phyloP scores from a whole-genome alignment of 2,329 filamentous ascomycete genomes.

The Botrytis paeoniae region DNA sequence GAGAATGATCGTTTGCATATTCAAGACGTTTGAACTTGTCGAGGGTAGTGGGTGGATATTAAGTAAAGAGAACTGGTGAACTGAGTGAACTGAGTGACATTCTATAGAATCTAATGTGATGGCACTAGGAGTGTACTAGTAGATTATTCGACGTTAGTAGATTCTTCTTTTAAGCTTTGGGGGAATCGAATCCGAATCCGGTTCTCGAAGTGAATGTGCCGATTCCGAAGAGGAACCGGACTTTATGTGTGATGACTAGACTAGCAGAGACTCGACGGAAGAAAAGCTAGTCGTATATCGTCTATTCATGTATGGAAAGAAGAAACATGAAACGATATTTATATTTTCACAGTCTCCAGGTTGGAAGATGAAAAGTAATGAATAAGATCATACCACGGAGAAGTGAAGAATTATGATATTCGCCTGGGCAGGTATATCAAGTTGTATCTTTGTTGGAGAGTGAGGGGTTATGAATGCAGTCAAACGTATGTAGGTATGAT shows the following conservation, averaged over 20 bases:
- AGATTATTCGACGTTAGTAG: neutral
- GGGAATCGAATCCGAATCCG: neutral
- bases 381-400: neutral
- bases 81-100: neutral
- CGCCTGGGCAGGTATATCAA: neutral
- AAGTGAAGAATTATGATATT: neutral
- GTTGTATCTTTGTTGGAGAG: neutral
- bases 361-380: neutral
- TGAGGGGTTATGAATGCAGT: neutral
- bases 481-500: neutral
- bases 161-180: neutral
- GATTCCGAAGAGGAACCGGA: neutral
- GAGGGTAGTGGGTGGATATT: neutral
- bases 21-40: neutral
- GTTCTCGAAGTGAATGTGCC: neutral
- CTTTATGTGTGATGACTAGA: neutral
- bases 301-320: neutral
- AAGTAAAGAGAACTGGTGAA: neutral
- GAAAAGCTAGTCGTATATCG: neutral
- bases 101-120: too few relatives aligned
- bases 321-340: neutral
- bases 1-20: constrained; percentile 5
- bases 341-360: neutral
- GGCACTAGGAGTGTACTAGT: neutral
- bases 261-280: neutral